phyloP scores from a whole-genome alignment of 495 filamentous ascomycete species.

The Copromyces sp. region DNA sequence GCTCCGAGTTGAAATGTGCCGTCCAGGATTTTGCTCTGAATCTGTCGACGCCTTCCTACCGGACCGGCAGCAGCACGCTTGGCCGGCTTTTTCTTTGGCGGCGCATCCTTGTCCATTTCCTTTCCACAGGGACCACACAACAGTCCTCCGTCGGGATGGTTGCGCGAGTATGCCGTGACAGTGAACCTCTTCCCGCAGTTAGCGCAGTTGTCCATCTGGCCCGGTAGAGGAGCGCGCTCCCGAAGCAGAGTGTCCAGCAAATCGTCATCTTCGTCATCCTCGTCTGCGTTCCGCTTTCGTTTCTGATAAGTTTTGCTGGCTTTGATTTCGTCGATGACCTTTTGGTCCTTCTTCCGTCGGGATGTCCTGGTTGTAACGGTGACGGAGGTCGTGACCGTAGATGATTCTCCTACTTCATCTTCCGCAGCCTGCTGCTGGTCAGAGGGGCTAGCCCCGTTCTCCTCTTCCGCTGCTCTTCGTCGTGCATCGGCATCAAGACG shows the following conservation, averaged over 20 bases:
- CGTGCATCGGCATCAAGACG: slow-evolving; percentile 45
- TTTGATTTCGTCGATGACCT: slow-evolving; percentile 65
- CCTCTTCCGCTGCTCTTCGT: slow-evolving; percentile 38
- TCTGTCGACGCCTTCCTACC: slow-evolving; percentile 49
- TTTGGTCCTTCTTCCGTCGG: slow-evolving; percentile 46
- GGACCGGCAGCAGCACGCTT: slow-evolving; percentile 32
- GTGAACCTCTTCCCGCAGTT: slow-evolving; percentile 82
- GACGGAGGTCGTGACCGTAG: slow-evolving; percentile 2
- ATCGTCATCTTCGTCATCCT: slow-evolving; percentile 41
- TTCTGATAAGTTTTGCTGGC: slow-evolving; percentile 67
- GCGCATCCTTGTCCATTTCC: slow-evolving; percentile 51
- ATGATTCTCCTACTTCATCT: slow-evolving; percentile 8
- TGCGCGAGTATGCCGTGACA: slow-evolving; percentile 80
- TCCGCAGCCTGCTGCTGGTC: slow-evolving; percentile 1
- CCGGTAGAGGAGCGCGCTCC: slow-evolving; percentile 60
- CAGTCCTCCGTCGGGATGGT: slow-evolving; percentile 71
- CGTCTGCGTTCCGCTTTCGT: slow-evolving; percentile 43
- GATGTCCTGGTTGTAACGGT: slow-evolving; percentile 4
- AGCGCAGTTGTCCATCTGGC: slow-evolving; percentile 83
- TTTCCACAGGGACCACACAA: slow-evolving; percentile 82
- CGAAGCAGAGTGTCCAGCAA: slow-evolving; percentile 47
- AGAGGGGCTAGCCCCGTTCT: slow-evolving; percentile 1
- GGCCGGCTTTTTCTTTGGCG: slow-evolving; percentile 46
- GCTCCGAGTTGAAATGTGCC: slow-evolving; percentile 59
- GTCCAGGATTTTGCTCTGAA: slow-evolving; percentile 71